These are phyloP conservation scores for Leccinum pallidistipes DNA, from an alignment of 1,284 basidiomycete species.

Conservation along the genomic window DNA sequence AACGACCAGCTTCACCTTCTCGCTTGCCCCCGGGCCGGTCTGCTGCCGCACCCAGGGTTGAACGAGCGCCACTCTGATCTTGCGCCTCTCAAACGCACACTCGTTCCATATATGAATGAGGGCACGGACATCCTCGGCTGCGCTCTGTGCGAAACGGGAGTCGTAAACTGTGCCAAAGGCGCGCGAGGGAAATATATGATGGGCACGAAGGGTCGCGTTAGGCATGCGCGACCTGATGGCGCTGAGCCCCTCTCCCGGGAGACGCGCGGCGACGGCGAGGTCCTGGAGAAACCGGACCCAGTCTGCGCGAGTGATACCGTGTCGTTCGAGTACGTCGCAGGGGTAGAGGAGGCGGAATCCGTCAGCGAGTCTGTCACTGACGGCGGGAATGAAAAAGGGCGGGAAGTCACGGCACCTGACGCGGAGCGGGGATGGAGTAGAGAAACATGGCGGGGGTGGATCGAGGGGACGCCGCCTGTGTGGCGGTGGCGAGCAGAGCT, in stretches of 20 bases:
- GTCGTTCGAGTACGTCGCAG: slow-evolving; percentile 20
- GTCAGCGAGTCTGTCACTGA: slow-evolving; percentile 21
- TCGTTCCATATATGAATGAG: slow-evolving; percentile 34
- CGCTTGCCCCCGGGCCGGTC: neutral
- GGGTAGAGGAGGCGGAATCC: slow-evolving; percentile 35
- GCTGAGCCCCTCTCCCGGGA: slow-evolving; percentile 22
- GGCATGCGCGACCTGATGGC: slow-evolving; percentile 27
- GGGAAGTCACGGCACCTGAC: slow-evolving; percentile 30
- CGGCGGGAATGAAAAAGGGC: slow-evolving; percentile 28
- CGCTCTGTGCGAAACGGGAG: slow-evolving; percentile 19
- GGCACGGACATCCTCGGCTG: slow-evolving; percentile 28
- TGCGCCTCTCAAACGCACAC: slow-evolving; percentile 34
- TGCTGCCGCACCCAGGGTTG: neutral
- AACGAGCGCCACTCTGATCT: slow-evolving; percentile 21
- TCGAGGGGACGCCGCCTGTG: slow-evolving; percentile 26
- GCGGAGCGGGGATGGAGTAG: slow-evolving; percentile 29
- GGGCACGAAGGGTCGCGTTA: slow-evolving; percentile 12
- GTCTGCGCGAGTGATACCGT: slow-evolving; percentile 30
- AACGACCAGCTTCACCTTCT: slow-evolving; percentile 13
- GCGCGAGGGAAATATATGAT: slow-evolving; percentile 18
- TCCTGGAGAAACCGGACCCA: slow-evolving; percentile 34
- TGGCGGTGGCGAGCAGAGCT: slow-evolving; percentile 5
- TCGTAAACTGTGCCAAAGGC: slow-evolving; percentile 26
- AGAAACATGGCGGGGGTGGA: slow-evolving; percentile 35
- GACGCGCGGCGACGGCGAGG: slow-evolving; percentile 28